phyloP scores from a whole-genome alignment of 1,139 yeast genomes.

The Candida albicans region DNA sequence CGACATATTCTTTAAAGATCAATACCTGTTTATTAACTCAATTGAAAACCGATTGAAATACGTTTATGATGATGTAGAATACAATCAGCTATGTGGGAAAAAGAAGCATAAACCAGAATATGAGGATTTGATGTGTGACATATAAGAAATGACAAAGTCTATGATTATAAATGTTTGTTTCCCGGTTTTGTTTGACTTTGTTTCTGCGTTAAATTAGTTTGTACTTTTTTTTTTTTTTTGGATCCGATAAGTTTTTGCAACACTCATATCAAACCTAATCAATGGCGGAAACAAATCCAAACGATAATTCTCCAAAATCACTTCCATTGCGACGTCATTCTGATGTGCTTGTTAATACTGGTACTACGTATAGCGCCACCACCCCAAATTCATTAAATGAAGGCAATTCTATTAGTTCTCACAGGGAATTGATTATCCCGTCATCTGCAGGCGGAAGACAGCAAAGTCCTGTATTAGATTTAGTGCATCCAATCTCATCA shows the following conservation, averaged over 20 bases:
- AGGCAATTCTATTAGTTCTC: slow-evolving; percentile 1
- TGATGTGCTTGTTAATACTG: not conserved
- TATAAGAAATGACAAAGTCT: not conserved
- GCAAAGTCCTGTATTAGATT: slow-evolving; percentile 1
- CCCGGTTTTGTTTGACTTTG: not conserved
- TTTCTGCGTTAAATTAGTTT: not conserved
- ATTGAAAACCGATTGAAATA: slow-evolving; percentile 21
- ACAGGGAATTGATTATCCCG: slow-evolving; percentile 3
- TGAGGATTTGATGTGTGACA: slow-evolving; percentile 7
- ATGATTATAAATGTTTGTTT: no score
- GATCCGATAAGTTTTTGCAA: not conserved
- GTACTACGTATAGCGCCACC: slow-evolving; percentile 1
- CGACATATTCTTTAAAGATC: slow-evolving; percentile 32
- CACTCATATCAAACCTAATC: not conserved
- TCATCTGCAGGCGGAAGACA: slow-evolving; percentile 3
- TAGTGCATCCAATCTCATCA: slow-evolving; percentile 2
- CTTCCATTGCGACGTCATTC: not conserved
- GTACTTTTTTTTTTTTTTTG: slow-evolving; percentile 1
- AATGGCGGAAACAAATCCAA: not conserved
- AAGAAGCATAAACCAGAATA: not conserved
- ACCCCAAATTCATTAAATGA: slow-evolving; percentile 1
- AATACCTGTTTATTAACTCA: slow-evolving; percentile 19
- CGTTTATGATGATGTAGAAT: slow-evolving; percentile 23
- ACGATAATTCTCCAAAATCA: not conserved
- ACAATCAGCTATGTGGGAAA: slow-evolving; percentile 13